These are phyloP conservation scores for Picea abies DNA, from an alignment of 83 land plant genomes.

Conservation along the genomic window DNA sequence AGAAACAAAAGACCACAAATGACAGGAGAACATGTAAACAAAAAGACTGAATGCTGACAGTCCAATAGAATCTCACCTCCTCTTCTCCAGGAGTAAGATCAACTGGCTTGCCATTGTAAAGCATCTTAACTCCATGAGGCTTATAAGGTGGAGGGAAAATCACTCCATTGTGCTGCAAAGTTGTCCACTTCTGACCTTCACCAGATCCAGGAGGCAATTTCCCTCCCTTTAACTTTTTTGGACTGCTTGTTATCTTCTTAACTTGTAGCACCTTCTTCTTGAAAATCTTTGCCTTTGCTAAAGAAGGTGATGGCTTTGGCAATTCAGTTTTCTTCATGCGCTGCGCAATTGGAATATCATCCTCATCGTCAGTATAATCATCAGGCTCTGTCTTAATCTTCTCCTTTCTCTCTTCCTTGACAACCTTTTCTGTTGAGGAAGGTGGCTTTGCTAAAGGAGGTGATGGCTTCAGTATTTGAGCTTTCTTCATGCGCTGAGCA, in stretches of 20 bases:
- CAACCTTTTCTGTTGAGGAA: slow-evolving; percentile 9
- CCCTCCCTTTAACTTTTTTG: slow-evolving; percentile 42
- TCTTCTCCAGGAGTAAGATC: slow-evolving; percentile 86
- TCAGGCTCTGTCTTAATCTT: slow-evolving; percentile 4
- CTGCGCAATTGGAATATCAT: slow-evolving; percentile 47
- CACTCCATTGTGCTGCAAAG: slow-evolving; percentile 87
- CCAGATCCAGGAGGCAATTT: slow-evolving; percentile 75
- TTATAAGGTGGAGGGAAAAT: slow-evolving; percentile 92
- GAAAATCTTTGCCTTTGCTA: slow-evolving; percentile 4
- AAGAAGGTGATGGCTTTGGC: slow-evolving; percentile 17
- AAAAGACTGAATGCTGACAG: not conserved
- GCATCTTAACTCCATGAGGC: slow-evolving; percentile 91
- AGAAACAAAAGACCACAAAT: not conserved
- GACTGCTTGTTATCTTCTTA: slow-evolving; percentile 36
- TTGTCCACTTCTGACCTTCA: slow-evolving; percentile 90
- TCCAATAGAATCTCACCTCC: slow-evolving; percentile 53
- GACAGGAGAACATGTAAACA: not conserved
- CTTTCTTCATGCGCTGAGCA: slow-evolving; percentile 43
- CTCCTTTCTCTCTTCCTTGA: slow-evolving; percentile 6
- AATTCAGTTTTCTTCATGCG: slow-evolving; percentile 35
- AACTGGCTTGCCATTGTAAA: slow-evolving; percentile 82
- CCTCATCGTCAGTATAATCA: slow-evolving; percentile 35
- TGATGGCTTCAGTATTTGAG: slow-evolving; percentile 7
- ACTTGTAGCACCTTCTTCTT: slow-evolving; percentile 13
- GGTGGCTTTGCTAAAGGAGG: slow-evolving; percentile 18